These are phyloP conservation scores for Podospora bellae-mahoneyi DNA, from an alignment of 495 filamentous ascomycete genomes.

Conservation along the genomic window DNA sequence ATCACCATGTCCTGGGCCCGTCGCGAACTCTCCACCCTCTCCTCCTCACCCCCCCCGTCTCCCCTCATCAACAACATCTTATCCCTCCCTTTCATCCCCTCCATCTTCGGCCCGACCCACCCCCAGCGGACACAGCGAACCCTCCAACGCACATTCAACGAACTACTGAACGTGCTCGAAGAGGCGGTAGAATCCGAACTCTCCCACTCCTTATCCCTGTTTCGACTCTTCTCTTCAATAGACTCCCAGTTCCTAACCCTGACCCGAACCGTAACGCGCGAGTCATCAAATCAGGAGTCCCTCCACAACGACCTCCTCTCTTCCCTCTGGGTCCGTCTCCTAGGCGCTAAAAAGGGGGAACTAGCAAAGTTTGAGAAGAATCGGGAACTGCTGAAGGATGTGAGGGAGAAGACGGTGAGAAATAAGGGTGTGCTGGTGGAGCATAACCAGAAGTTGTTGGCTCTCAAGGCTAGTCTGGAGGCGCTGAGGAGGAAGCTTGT, in stretches of 20 bases:
- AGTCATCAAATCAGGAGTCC: constrained; percentile 72
- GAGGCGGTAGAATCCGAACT: constrained; percentile 83
- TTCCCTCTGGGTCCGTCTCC: constrained; percentile 78
- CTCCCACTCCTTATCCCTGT: constrained; percentile 68
- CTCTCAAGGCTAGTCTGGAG: constrained; percentile 78
- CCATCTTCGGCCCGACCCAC: constrained; percentile 72
- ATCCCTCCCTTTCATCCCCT: constrained; percentile 60
- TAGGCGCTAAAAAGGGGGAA: constrained; percentile 65
- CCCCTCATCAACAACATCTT: constrained; percentile 75
- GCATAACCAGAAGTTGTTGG: constrained; percentile 74
- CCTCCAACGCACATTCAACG: constrained; percentile 79
- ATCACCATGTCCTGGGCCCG: constrained; percentile 94
- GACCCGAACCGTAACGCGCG: constrained; percentile 78
- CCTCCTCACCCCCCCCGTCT: constrained; percentile 53
- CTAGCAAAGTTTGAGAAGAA: constrained; percentile 89
- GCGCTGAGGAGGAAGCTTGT: constrained; percentile 71
- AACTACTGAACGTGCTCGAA: constrained; percentile 82
- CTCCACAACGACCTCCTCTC: constrained; percentile 75
- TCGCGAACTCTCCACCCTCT: constrained; percentile 63
- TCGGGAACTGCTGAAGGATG: constrained; percentile 65
- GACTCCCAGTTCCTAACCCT: constrained; percentile 86
- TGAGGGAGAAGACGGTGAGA: constrained; percentile 75
- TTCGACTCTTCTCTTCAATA: constrained; percentile 79
- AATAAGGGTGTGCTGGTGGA: constrained; percentile 82
- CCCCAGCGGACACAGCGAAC: constrained; percentile 75